Evolutionary conservation across 805 yeast species (phyloP), one percentile per base, ranked within the genome.

Genomic region (Wickerhamiella spandovensis): DNA sequence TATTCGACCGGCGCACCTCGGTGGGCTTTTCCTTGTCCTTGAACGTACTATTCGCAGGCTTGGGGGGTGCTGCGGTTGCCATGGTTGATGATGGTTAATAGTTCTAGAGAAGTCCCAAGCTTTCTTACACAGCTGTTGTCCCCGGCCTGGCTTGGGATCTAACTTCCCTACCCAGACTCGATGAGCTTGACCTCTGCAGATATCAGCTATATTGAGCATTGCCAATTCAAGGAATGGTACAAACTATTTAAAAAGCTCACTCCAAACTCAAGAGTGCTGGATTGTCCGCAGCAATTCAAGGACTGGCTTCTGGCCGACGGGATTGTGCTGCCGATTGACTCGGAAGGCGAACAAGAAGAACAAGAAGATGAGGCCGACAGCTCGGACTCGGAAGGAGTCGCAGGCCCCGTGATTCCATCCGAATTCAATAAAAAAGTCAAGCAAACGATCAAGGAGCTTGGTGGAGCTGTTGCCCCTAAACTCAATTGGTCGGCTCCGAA

Each of bases 401-500:
- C 48, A 48, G 53, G 46, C 30, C 56, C 53, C 2, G 67, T 67
- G 23, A 87, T 88, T 57, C 70, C 70, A 9, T 60, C 61, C 0
- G 81, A 76, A 0, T 68, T 88, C 20, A 94, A 89, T 60, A 57
- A 67, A 0, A 58, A 70, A 43, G 70, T 90, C 17, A 67, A 67
- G 35, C 52, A 57, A 0, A 61, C 71, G 0, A 75, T 92, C 13
- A 53, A 56, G 2, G 69, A 72, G 43, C 68, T 69, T 10, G 62
- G 74, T 46, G 82, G 83, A 0, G 67, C 77, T 1, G 86, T 88
- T 2, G 74, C 86, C 1, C 97, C 97, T 1, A 92, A 92, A 61
- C 69, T 90, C 57, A 92, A 92, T 69, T 92, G 98, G 98, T 87
- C 97, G 0, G 84, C 96, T 1, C 98, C 99, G 1, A 82, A 81